Evolutionary conservation across 495 filamentous ascomycete genomes (phyloP).

Genomic region (Pseudoneurospora amorphoporcata): DNA sequence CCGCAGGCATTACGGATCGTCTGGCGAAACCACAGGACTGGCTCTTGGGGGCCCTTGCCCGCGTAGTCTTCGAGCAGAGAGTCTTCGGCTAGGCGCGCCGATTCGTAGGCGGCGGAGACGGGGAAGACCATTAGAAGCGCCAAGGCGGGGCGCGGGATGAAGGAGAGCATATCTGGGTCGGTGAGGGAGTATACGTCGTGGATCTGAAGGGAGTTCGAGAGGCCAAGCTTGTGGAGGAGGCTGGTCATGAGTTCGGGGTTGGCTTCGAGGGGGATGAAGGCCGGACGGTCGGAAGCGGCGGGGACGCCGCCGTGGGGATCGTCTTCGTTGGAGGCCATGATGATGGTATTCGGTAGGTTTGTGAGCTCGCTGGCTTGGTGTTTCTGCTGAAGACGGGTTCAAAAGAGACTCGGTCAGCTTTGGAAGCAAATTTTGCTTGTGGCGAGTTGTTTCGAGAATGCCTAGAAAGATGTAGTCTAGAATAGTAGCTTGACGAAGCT

Average conservation of each 20-base stretch:
- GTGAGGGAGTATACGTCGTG: slow-evolving; percentile 80
- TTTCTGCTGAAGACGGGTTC: neutral
- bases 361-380: neutral
- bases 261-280: slow-evolving; percentile 43
- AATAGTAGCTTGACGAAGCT: neutral
- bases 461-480: neutral
- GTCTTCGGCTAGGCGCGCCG: slow-evolving; percentile 55
- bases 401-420: neutral
- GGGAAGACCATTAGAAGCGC: slow-evolving; percentile 83
- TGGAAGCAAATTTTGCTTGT: neutral
- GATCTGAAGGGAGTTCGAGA: slow-evolving; percentile 54
- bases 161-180: slow-evolving; percentile 65
- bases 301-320: slow-evolving; percentile 3
- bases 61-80: slow-evolving; percentile 35
- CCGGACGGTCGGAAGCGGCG: slow-evolving; percentile 16
- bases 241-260: slow-evolving; percentile 76
- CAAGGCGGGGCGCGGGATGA: slow-evolving; percentile 72
- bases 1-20: slow-evolving; percentile 81
- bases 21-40: slow-evolving; percentile 75
- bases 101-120: slow-evolving; percentile 59
- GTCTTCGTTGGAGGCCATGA: slow-evolving; percentile 18
- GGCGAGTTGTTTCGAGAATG: neutral
- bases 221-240: slow-evolving; percentile 65
- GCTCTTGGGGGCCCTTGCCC: slow-evolving; percentile 33
- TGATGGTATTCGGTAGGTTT: slow-evolving; percentile 1